Conservation (phyloP, 2,329 filamentous ascomycete genomes). For the Alternaria tenuissima region DNA sequence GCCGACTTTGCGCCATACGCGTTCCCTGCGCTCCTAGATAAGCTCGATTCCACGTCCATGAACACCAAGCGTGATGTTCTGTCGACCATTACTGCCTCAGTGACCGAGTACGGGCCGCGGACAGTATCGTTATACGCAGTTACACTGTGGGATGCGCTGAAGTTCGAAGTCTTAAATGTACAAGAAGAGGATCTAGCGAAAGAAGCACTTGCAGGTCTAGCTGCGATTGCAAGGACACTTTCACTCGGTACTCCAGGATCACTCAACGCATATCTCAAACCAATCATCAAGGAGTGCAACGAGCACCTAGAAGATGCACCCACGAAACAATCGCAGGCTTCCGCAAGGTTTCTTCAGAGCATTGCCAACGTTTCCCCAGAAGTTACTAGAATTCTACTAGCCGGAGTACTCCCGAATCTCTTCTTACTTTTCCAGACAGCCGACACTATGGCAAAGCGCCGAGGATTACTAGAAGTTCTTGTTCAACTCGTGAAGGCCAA, state of each 20-base stretch:
- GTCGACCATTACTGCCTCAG: slow-evolving; percentile 67
- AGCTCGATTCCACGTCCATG: slow-evolving; percentile 72
- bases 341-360: slow-evolving; percentile 67
- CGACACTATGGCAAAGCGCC: slow-evolving; percentile 68
- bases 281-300: slow-evolving; percentile 72
- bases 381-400: slow-evolving; percentile 64
- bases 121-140: slow-evolving; percentile 70
- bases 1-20: slow-evolving; percentile 70
- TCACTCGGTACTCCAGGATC: slow-evolving; percentile 59
- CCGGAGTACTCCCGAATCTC: slow-evolving; percentile 65
- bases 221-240: slow-evolving; percentile 64
- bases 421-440: slow-evolving; percentile 68
- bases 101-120: slow-evolving; percentile 65
- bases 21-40: slow-evolving; percentile 73
- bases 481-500: slow-evolving; percentile 67
- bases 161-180: slow-evolving; percentile 73
- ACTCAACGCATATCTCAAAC: slow-evolving; percentile 63
- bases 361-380: slow-evolving; percentile 63
- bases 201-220: slow-evolving; percentile 64
- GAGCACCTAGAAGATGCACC: slow-evolving; percentile 73
- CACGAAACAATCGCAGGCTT: slow-evolving; percentile 72
- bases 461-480: slow-evolving; percentile 69
- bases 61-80: slow-evolving; percentile 75
- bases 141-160: slow-evolving; percentile 72
- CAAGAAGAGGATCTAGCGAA: slow-evolving; percentile 72